Conservation (phyloP, 1,139 yeast genomes). For the Suhomyces maxii region DNA sequence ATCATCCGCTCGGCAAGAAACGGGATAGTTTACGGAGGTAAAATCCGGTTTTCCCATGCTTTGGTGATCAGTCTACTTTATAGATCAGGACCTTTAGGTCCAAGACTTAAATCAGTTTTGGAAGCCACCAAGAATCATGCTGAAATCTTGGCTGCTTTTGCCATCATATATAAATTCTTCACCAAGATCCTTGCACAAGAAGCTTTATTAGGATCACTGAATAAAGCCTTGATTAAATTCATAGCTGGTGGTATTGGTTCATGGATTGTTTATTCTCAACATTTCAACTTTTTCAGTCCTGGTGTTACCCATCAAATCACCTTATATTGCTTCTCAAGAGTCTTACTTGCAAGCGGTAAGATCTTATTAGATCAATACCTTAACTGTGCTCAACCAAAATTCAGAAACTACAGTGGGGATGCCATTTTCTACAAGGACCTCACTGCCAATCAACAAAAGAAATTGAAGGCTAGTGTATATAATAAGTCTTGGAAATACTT, state of each 20-base stretch:
- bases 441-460: constrained; percentile 33
- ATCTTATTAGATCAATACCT: constrained; percentile 42
- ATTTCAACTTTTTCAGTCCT: constrained; percentile 44
- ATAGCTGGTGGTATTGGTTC: constrained; percentile 68
- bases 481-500: constrained; percentile 60
- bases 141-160: constrained; percentile 63
- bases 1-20: constrained; percentile 43
- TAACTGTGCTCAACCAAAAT: constrained; percentile 37
- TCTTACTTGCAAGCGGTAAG: constrained; percentile 54
- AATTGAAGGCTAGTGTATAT: constrained; percentile 35
- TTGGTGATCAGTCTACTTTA: constrained; percentile 61
- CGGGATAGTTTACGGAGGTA: constrained; percentile 71
- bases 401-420: constrained; percentile 24
- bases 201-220: constrained; percentile 34
- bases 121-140: constrained; percentile 69
- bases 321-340: constrained; percentile 61
- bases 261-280: constrained; percentile 64
- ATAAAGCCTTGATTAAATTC: constrained; percentile 42
- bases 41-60: constrained; percentile 73
- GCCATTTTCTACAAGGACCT: constrained; percentile 31
- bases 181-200: constrained; percentile 35
- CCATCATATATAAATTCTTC: constrained; percentile 55
- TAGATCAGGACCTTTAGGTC: constrained; percentile 48
- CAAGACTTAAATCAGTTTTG: constrained; percentile 50
- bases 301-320: constrained; percentile 62